A percentile compares a stretch with the other conserved stretches of the same genome.
phyloP scores from a whole-genome alignment of 192 early-diverging fungal genomes.

The Entrophospora sp. region DNA sequence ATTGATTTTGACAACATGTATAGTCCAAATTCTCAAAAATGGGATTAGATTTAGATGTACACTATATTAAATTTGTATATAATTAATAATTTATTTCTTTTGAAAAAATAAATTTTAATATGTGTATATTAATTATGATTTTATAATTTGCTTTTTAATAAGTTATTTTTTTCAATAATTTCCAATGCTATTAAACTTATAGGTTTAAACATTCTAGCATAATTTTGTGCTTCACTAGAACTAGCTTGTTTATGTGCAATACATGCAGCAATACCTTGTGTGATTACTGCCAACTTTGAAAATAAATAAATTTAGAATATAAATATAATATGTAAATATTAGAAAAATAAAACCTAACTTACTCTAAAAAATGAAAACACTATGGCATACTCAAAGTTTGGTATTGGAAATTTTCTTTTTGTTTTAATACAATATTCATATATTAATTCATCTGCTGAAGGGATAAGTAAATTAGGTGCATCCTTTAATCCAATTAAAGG shows the following conservation, averaged over 20 bases:
- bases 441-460: conserved; percentile 59
- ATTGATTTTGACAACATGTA: too few relatives aligned
- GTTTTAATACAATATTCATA: conserved; percentile 56
- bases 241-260: conserved; percentile 80
- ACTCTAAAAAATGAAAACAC: conserved; percentile 86
- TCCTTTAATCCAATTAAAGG: conserved; percentile 38
- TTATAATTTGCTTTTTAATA: too few relatives aligned
- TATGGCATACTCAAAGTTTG: conserved; percentile 69
- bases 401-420: conserved; percentile 62
- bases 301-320: background rate
- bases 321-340: background rate
- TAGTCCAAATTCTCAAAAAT: too few relatives aligned
- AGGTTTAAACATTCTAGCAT: conserved; percentile 38
- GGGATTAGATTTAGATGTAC: too few relatives aligned
- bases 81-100: too few relatives aligned
- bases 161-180: too few relatives aligned
- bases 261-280: conserved; percentile 86
- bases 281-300: conserved; percentile 59
- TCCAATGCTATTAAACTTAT: conserved; percentile 46
- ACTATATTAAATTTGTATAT: too few relatives aligned
- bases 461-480: conserved; percentile 41
- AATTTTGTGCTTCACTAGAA: conserved; percentile 47
- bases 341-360: conserved; percentile 2
- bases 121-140: too few relatives aligned
- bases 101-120: too few relatives aligned